phyloP scores from a whole-genome alignment of 306 rosid genomes.

The Cicer pinnatifidum region DNA sequence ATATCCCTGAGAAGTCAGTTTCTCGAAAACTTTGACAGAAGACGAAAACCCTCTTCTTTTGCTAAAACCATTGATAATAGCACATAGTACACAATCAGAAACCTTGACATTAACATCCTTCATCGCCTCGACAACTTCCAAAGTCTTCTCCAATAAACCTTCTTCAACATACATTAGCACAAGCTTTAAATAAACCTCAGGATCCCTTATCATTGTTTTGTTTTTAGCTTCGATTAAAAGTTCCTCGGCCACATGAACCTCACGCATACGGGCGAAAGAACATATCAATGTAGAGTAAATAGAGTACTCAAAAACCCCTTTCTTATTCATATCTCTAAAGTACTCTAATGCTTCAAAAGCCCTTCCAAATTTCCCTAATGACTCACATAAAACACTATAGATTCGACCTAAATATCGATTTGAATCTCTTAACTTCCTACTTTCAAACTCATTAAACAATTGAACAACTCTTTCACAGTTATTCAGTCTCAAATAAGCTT shows the following conservation, averaged over 20 bases:
- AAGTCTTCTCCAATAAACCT: constrained; percentile 62
- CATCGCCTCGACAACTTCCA: constrained; percentile 59
- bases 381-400: constrained; percentile 55
- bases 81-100: constrained; percentile 64
- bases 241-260: constrained; percentile 59
- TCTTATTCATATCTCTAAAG: constrained; percentile 52
- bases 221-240: constrained; percentile 58
- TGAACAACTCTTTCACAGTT: constrained; percentile 53
- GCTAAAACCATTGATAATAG: constrained; percentile 67
- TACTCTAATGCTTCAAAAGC: constrained; percentile 67
- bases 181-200: constrained; percentile 57
- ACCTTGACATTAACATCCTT: constrained; percentile 56
- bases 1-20: constrained; percentile 53
- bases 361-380: constrained; percentile 55
- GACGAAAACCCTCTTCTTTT: constrained; percentile 57
- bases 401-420: constrained; percentile 45
- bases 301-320: constrained; percentile 49
- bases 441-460: constrained; percentile 56
- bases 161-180: constrained; percentile 72
- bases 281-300: constrained; percentile 65
- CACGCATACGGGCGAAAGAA: constrained; percentile 54
- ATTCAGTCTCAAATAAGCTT: constrained; percentile 59
- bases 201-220: constrained; percentile 57
- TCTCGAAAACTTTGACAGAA: constrained; percentile 53
- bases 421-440: constrained; percentile 41